phyloP scores from a whole-genome alignment of 1,139 yeast species.

The Geotrichum fermentans region DNA sequence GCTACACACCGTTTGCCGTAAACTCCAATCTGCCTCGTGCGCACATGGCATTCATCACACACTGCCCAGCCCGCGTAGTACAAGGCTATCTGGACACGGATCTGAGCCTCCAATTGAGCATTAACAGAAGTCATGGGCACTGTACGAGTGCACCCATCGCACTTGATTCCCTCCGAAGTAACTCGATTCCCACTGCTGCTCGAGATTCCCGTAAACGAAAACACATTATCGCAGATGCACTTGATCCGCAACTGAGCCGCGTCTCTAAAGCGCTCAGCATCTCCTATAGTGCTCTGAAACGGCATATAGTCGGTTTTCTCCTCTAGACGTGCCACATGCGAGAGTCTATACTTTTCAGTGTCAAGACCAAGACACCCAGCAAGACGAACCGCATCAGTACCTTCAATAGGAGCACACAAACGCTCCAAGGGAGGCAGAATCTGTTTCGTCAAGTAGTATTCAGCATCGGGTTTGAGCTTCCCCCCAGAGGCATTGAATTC shows the following conservation, averaged over 20 bases:
- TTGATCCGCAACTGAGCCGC: conserved; percentile 51
- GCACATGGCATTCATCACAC: conserved; percentile 85
- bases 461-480: conserved; percentile 63
- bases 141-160: conserved; percentile 53
- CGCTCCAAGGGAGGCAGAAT: conserved; percentile 89
- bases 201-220: conserved; percentile 69
- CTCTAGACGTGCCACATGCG: conserved; percentile 29
- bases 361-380: conserved; percentile 79
- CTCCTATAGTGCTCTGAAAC: conserved; percentile 75
- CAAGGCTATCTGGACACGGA: conserved; percentile 63
- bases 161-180: conserved; percentile 65
- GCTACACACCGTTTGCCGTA: conserved; percentile 81
- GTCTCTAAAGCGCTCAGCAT: conserved; percentile 73
- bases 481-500: conserved; percentile 57
- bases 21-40: conserved; percentile 82
- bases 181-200: conserved; percentile 44
- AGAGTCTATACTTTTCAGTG: conserved; percentile 53
- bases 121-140: conserved; percentile 55
- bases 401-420: conserved; percentile 77
- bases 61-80: conserved; percentile 83
- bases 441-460: conserved; percentile 80
- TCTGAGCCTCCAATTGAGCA: conserved; percentile 65
- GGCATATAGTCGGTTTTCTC: conserved; percentile 53
- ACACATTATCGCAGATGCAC: conserved; percentile 61
- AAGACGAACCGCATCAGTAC: conserved; percentile 73